Percentiles rank a stretch among this genome's conserved stretches.
These are phyloP conservation scores for Apodospora peruviana DNA, from an alignment of 495 filamentous ascomycete genomes.

Conservation along the genomic window DNA sequence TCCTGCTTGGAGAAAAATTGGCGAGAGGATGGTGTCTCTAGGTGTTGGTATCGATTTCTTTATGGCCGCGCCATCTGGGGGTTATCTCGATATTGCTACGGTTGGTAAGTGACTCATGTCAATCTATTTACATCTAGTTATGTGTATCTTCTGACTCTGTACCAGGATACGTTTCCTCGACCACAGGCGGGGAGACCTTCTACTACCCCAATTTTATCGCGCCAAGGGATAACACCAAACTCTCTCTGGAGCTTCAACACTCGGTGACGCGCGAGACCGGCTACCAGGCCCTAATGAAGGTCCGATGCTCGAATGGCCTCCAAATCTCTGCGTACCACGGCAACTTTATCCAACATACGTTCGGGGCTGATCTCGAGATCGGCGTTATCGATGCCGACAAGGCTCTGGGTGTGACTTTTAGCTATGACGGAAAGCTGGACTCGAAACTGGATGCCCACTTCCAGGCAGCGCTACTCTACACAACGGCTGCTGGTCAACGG, in stretches of 20 bases:
- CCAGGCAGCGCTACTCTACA: slow-evolving; percentile 92
- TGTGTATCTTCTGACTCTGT: slow-evolving; percentile 15
- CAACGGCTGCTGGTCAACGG: slow-evolving; percentile 81
- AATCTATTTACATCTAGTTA: not conserved
- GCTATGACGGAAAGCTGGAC: slow-evolving; percentile 95
- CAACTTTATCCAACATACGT: slow-evolving; percentile 92
- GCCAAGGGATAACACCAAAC: slow-evolving; percentile 74
- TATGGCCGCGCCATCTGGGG: slow-evolving; percentile 79
- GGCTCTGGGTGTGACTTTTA: slow-evolving; percentile 85
- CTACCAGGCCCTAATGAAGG: slow-evolving; percentile 97
- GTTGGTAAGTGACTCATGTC: slow-evolving; percentile 58
- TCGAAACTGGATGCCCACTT: slow-evolving; percentile 96
- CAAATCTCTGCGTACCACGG: slow-evolving; percentile 92
- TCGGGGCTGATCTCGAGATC: slow-evolving; percentile 92
- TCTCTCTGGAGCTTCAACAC: slow-evolving; percentile 82
- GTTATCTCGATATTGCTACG: slow-evolving; percentile 91
- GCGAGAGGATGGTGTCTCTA: slow-evolving; percentile 79
- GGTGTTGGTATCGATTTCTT: slow-evolving; percentile 93
- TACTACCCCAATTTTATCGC: slow-evolving; percentile 95
- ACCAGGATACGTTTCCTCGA: slow-evolving; percentile 63
- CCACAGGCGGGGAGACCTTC: slow-evolving; percentile 86
- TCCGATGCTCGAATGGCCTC: slow-evolving; percentile 92
- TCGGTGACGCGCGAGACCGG: slow-evolving; percentile 88
- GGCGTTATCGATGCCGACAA: slow-evolving; percentile 92
- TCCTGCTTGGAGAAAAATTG: slow-evolving; percentile 72